Evolutionary conservation across 164 flowering plant genomes (phyloP), one percentile per base, ranked within the genome.

Genomic region (Annona squamosa): DNA sequence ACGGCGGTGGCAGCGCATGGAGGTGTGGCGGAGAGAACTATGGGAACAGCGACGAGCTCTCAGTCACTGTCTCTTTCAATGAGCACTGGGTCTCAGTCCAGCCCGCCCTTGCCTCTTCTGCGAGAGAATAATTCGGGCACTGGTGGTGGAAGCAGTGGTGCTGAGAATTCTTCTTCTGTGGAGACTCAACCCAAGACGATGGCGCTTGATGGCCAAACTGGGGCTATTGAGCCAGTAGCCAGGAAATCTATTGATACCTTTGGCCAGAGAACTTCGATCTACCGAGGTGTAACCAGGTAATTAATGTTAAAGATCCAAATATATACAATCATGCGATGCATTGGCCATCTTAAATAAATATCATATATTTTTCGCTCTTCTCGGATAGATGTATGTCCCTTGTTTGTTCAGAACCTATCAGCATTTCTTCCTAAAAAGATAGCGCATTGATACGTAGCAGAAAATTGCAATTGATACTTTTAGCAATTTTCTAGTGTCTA

Each of bases 241-340:
- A 75, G 92, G 74, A 94, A 90, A 70, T 84, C 97, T 47, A 82
- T 89, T 68, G 98, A 94, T 69, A 92, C 94, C 16, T 94, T 92
- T 74, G 98, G 98, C 63, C 98, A 94, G 63, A 81, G 97, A 63
- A 94, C 98, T 68, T 94, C 98, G 1, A 92, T 94, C 43, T 94
- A 94, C 82, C 94, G 98, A 68, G 98, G 98, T 72, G 98, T 94
- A 18, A 94, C 98, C 63, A 92, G 94, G 98, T 94, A 47, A 26
- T 17, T 45, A 16, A n/a, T 63, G 2, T 3, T 12, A n/a, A 41
- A 26, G 37, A 26, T 18, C 46, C 13, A 3, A 19, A 6, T 13
- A 46, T 69, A 46, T 9, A 69, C 37, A 26, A 26, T 26, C 37
- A 26, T 26, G 37, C 1, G 37, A 26, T 26, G 37, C 37, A 26